Conservation (phyloP, 1,139 yeast species). For the Dujonia santamariae region DNA sequence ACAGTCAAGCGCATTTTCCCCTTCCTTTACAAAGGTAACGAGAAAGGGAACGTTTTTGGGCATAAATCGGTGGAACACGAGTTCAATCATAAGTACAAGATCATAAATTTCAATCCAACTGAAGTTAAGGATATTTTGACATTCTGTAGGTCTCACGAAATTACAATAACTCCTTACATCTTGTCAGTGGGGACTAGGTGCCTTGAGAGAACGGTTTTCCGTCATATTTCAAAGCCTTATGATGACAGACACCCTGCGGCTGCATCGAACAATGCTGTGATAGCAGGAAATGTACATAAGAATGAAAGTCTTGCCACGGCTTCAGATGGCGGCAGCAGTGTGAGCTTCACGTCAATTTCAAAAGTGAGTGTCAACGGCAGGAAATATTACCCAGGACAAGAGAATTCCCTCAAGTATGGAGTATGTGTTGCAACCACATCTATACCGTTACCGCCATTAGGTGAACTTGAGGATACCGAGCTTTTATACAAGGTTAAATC, state of each 20-base stretch:
- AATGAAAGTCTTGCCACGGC: no score
- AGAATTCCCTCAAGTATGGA: constrained; percentile 14
- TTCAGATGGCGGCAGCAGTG: background rate
- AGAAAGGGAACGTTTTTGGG: background rate
- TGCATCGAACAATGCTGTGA: no score
- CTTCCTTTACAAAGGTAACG: background rate
- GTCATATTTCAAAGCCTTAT: background rate
- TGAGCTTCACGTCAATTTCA: constrained; percentile 12
- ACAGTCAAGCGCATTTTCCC: no score
- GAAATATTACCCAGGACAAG: constrained; percentile 18
- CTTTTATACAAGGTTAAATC: background rate
- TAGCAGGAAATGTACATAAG: no score
- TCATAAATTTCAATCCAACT: constrained; percentile 10
- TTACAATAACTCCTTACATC: constrained; percentile 6
- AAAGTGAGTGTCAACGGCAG: constrained; percentile 25
- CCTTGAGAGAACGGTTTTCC: constrained; percentile 3
- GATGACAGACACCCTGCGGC: background rate
- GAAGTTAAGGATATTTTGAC: constrained; percentile 1
- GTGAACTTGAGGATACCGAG: background rate
- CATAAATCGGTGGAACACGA: constrained; percentile 3
- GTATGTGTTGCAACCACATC: constrained; percentile 16
- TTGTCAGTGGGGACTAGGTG: constrained; percentile 4
- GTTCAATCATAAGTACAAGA: constrained; percentile 8
- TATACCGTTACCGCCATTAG: constrained; percentile 1
- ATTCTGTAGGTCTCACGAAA: constrained; percentile 1